phyloP scores from a whole-genome alignment of 441 rosid species.

The Cnidoscolus chayamansa region DNA sequence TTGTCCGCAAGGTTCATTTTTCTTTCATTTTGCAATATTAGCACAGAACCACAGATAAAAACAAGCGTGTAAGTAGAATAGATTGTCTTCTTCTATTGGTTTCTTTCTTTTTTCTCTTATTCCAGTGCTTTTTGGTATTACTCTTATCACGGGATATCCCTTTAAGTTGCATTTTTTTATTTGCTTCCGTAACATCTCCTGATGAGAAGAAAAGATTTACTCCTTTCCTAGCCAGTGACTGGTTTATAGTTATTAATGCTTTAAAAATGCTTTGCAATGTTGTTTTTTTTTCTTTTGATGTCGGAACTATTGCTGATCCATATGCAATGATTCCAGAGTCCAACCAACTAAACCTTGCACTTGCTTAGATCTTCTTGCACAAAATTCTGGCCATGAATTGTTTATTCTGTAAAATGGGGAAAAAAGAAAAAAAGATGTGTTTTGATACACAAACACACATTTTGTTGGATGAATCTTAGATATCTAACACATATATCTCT shows the following conservation, averaged over 20 bases:
- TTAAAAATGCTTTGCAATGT: neutral
- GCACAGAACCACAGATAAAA: neutral
- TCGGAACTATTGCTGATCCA: neutral
- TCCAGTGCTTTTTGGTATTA: neutral
- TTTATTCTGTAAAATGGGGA: neutral
- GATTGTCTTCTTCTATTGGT: neutral
- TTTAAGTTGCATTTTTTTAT: neutral
- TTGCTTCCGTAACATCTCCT: neutral
- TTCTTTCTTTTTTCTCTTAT: neutral
- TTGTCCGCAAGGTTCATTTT: slow-evolving; percentile 1
- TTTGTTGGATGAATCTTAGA: neutral
- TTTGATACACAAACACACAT: neutral
- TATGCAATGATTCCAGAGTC: neutral
- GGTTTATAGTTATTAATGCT: neutral
- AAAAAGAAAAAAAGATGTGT: neutral
- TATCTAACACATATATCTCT: neutral
- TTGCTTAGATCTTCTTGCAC: neutral
- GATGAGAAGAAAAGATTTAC: neutral
- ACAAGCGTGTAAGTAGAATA: neutral
- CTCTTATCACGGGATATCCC: neutral
- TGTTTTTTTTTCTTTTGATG: neutral
- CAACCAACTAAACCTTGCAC: neutral
- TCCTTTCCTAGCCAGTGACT: neutral
- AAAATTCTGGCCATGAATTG: neutral
- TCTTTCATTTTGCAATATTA: neutral